Evolutionary conservation across 306 rosid species (phyloP), one percentile per base, ranked within the genome.

Genomic region (Dalbergia cochinchinensis): DNA sequence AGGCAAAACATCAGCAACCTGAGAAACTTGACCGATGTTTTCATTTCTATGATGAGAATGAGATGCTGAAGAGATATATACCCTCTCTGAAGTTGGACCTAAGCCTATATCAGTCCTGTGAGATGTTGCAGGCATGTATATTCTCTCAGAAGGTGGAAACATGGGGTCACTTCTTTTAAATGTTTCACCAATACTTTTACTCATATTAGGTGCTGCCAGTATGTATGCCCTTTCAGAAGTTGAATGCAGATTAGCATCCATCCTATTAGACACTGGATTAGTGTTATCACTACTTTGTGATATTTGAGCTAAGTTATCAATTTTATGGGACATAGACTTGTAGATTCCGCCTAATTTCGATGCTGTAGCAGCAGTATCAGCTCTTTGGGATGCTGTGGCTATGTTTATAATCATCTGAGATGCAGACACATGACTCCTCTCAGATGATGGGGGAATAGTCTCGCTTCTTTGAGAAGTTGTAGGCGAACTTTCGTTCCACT

Each of bases 381-480:
- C 59, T 73, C 66, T 74, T 20, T 71, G 86, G 74, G 86, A 80
- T 61, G 87, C 31, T 65, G 78, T 20, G 1, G 78, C 63, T 39
- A 45, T 18, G 74, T 41, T 68, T 48, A 55, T 65, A 53, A 59
- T 87, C 72, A 78, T 85, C 61, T 57, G 87, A 65, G 86, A 84
- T 19, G 78, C 13, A 10, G 85, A 33, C 26, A 54, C 67, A 55
- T 66, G 77, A 72, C 76, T 80, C 78, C 85, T 74, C 39, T 84
- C 90, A 31, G 84, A 80, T 65, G 50, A 47, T 53, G 67, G 67
- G 58, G 86, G 84, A 80, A 82, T 80, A 48, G 74, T 75, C 41
- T 89, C 89, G 5, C 61, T 85, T 78, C 91, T 84, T 76, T 67
- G 87, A 59, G 83, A 84, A 57, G 62, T 79, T 58, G 66, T 60